These are phyloP conservation scores for Candida lessepsii DNA, from an alignment of 805 yeast genomes.

Conservation along the genomic window DNA sequence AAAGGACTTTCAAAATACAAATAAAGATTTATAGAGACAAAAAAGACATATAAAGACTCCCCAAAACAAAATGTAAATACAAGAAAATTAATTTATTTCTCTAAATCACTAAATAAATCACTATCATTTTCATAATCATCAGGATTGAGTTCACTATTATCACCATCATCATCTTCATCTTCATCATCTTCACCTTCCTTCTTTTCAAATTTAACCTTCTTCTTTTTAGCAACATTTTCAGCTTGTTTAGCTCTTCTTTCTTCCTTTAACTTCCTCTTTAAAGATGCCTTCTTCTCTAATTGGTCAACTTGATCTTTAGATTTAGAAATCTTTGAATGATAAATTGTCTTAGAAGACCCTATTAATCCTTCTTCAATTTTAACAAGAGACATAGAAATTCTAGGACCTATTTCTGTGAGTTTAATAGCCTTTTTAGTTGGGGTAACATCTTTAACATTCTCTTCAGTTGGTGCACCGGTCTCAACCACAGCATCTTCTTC, in stretches of 20 bases:
- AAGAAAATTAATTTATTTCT: neutral
- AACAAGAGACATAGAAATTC: slow-evolving; percentile 68
- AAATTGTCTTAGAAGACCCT: slow-evolving; percentile 83
- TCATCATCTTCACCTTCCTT: slow-evolving; percentile 52
- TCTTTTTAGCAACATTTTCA: slow-evolving; percentile 72
- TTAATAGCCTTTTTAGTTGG: slow-evolving; percentile 77
- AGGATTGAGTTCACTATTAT: slow-evolving; percentile 31
- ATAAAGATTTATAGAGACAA: too few species aligned
- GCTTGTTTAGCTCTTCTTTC: slow-evolving; percentile 76
- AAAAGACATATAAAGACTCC: too few species aligned
- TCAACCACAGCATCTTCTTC: slow-evolving; percentile 87
- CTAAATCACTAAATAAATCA: slow-evolving; percentile 42
- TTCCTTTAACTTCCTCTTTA: slow-evolving; percentile 59
- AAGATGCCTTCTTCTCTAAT: slow-evolving; percentile 67
- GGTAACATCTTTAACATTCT: slow-evolving; percentile 19
- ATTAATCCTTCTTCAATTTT: slow-evolving; percentile 88
- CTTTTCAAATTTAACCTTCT: slow-evolving; percentile 43
- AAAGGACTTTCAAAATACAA: too few species aligned
- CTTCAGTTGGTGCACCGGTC: slow-evolving; percentile 19
- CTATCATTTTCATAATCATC: slow-evolving; percentile 51
- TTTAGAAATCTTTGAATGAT: slow-evolving; percentile 72
- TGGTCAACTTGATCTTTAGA: slow-evolving; percentile 55
- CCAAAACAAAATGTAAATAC: too few species aligned
- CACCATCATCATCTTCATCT: slow-evolving; percentile 20
- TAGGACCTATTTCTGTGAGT: slow-evolving; percentile 89